A percentile compares a stretch with the other conserved stretches of the same genome.
These are phyloP conservation scores for Euphorbia peplus DNA, from an alignment of 345 rosid genomes.

Conservation along the genomic window DNA sequence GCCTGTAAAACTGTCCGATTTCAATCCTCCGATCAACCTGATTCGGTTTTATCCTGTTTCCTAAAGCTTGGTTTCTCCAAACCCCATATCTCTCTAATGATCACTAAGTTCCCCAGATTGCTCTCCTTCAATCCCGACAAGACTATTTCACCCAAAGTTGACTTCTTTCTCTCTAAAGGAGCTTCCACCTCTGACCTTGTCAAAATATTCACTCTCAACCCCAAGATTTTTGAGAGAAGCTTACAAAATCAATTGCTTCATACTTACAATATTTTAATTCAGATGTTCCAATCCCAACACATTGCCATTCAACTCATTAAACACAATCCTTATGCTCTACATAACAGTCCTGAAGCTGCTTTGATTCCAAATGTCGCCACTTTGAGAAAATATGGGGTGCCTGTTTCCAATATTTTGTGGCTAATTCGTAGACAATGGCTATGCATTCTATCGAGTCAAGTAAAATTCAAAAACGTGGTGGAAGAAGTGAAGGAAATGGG, in stretches of 20 bases:
- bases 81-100: conserved; percentile 18
- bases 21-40: conserved; percentile 20
- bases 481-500: conserved; percentile 43
- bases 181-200: conserved; percentile 12
- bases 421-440: neutral
- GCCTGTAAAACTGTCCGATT: conserved; percentile 17
- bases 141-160: conserved; percentile 31
- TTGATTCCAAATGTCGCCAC: neutral
- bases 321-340: neutral
- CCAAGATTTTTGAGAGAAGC: conserved; percentile 5
- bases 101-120: conserved; percentile 8
- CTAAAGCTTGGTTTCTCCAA: conserved; percentile 25
- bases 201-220: neutral
- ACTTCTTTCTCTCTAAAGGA: conserved; percentile 23
- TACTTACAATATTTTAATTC: conserved; percentile 10
- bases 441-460: neutral
- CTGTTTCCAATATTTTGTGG: neutral
- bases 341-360: neutral
- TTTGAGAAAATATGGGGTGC: conserved; percentile 15
- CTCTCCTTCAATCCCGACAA: conserved; percentile 18
- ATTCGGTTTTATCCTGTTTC: conserved; percentile 19
- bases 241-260: conserved; percentile 15
- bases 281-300: conserved; percentile 1
- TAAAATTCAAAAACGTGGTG: conserved; percentile 4
- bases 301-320: neutral